Conservation (phyloP, 1,139 yeast species). For the Geotrichum citri-aurantii region DNA sequence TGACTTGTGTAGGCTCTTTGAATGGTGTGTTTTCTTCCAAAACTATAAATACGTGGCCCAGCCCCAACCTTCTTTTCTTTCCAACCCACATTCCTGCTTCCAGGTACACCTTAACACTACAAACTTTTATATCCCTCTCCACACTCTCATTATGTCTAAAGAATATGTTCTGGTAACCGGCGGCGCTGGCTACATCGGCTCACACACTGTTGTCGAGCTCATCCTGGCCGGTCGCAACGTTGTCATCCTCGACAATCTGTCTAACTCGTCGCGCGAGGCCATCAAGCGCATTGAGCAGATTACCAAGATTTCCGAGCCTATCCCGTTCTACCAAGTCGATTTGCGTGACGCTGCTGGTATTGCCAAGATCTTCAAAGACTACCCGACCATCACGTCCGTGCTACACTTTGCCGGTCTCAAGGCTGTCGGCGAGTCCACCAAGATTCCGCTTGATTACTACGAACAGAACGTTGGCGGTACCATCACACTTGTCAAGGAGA, state of each 20-base stretch:
- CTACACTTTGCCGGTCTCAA: slow-evolving; percentile 84
- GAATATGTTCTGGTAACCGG: slow-evolving; percentile 67
- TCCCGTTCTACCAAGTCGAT: slow-evolving; percentile 60
- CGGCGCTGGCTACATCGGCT: slow-evolving; percentile 85
- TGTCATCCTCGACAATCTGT: slow-evolving; percentile 63
- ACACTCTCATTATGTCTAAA: slow-evolving; percentile 5
- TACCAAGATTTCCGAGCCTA: slow-evolving; percentile 37
- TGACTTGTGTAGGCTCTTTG: background rate
- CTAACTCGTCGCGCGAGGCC: slow-evolving; percentile 65
- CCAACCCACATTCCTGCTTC: no score
- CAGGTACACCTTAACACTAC: background rate
- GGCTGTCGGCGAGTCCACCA: slow-evolving; percentile 78
- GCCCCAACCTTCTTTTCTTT: background rate
- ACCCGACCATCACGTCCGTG: slow-evolving; percentile 51
- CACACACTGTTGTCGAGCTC: slow-evolving; percentile 69
- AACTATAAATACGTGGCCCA: background rate
- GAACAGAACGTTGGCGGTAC: slow-evolving; percentile 68
- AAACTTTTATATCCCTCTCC: background rate
- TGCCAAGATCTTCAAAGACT: slow-evolving; percentile 44
- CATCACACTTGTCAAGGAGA: slow-evolving; percentile 50
- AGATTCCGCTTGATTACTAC: slow-evolving; percentile 65
- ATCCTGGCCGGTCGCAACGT: slow-evolving; percentile 61
- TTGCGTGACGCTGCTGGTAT: slow-evolving; percentile 48
- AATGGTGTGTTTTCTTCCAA: background rate
- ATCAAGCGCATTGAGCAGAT: slow-evolving; percentile 59